phyloP scores from a whole-genome alignment of 371 early-diverging fungal genomes.

The Circinella minor region DNA sequence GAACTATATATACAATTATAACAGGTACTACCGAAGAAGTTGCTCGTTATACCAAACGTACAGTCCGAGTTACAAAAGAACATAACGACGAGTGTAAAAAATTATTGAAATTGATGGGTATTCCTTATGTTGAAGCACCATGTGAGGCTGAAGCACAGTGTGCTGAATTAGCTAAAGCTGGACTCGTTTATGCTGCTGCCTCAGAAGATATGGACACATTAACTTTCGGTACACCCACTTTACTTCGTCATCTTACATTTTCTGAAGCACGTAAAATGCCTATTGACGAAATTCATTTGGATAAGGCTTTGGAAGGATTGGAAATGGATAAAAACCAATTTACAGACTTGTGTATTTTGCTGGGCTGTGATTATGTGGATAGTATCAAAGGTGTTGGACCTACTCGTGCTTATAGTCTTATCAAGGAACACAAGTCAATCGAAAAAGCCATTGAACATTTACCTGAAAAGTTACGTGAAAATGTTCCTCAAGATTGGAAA shows the following conservation, averaged over 20 bases:
- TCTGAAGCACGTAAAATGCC: slow-evolving; percentile 93
- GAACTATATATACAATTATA: background rate
- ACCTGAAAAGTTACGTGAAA: slow-evolving; percentile 71
- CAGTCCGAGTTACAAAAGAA: slow-evolving; percentile 93
- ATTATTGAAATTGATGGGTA: slow-evolving; percentile 94
- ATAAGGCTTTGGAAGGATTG: slow-evolving; percentile 86
- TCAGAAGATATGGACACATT: slow-evolving; percentile 99
- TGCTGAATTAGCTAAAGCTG: slow-evolving; percentile 89
- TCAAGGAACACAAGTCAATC: slow-evolving; percentile 89
- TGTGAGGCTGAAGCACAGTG: slow-evolving; percentile 99
- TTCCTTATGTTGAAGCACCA: slow-evolving; percentile 97
- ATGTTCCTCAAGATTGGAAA: slow-evolving; percentile 90
- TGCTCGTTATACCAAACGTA: slow-evolving; percentile 90
- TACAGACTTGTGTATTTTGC: slow-evolving; percentile 98
- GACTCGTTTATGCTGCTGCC: slow-evolving; percentile 96
- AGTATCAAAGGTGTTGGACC: slow-evolving; percentile 98
- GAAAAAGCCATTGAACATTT: slow-evolving; percentile 86
- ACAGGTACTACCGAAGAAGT: slow-evolving; percentile 82
- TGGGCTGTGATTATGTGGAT: slow-evolving; percentile 99
- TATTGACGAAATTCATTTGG: slow-evolving; percentile 90
- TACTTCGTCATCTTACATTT: slow-evolving; percentile 96
- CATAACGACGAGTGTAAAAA: slow-evolving; percentile 97
- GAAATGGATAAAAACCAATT: slow-evolving; percentile 73
- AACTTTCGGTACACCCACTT: slow-evolving; percentile 92
- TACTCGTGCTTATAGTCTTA: slow-evolving; percentile 85